Base-by-base conservation (phyloP, 1,284 basidiomycete genomes). In the Psilocybe mexicana region DNA sequence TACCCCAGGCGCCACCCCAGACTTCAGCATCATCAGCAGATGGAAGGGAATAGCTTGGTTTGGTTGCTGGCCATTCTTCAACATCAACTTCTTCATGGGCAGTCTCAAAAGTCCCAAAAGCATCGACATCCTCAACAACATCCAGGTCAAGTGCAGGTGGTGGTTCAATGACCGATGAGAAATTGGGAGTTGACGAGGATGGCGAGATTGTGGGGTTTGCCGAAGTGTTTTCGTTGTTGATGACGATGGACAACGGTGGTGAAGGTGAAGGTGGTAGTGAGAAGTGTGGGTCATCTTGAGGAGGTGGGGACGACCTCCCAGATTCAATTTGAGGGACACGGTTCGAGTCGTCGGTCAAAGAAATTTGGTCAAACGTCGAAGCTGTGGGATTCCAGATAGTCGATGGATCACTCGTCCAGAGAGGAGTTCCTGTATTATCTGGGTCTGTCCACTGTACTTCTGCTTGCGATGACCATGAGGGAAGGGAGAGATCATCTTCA, bases 21-120 rank as follows among this genome's bases (percentile, higher is more conserved):
- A 75, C 75, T 46, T 18, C 18, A 18, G 79, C 75, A 12, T 73
- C 72, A 52, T 69, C 73, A 10, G 66, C 58, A 58, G 65, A 46
- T 38, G 68, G 62, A 24, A 66, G 61, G 12, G 71, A 58, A 28
- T 78, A 72, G 10, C 61, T 61, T n/a, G 76, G 67, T 23, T 69
- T 67, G n/a, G 74, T 61, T 28, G 75, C 65, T 38, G 67, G 63
- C 47, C 76, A 69, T 48, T 74, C 73, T 11, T 61, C 62, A 26
- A 68, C 55, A 24, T 70, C 67, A 4, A 71, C 66, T 2, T 64
- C 63, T 6, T 72, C 68, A 8, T 72, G 58, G n/a, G 73, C 84
- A 23, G 76, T 74, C 65, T 84, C 83, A 61, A 88, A 88, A 1
- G 80, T 80, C n/a, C 85, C 85, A 66, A 86, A 87, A 1, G 71